These are phyloP conservation scores for Rhodotorula glutinis DNA, from an alignment of 1,284 basidiomycete genomes.

Conservation along the genomic window DNA sequence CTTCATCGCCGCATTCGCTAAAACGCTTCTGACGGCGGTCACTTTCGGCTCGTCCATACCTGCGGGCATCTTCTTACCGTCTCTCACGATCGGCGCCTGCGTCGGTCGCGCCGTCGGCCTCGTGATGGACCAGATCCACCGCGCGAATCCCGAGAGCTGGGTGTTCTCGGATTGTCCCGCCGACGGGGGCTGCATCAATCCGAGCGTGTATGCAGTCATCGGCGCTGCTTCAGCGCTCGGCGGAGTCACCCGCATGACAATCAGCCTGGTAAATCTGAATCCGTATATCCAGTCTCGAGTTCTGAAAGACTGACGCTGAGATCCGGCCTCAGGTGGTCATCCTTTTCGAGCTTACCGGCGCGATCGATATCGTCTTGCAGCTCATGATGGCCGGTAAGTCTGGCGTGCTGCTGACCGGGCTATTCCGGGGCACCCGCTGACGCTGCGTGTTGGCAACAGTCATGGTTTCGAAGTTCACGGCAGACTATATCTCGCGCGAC, in stretches of 20 bases:
- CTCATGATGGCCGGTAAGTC: slow-evolving; percentile 70
- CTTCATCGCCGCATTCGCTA: slow-evolving; percentile 58
- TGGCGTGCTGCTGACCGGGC: slow-evolving; percentile 61
- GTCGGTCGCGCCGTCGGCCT: slow-evolving; percentile 88
- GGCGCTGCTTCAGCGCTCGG: slow-evolving; percentile 76
- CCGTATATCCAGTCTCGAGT: neutral
- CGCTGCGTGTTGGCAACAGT: slow-evolving; percentile 55
- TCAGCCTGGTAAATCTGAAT: slow-evolving; percentile 54
- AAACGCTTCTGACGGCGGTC: slow-evolving; percentile 72
- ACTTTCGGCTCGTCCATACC: slow-evolving; percentile 94
- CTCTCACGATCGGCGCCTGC: slow-evolving; percentile 91
- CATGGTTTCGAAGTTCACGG: slow-evolving; percentile 71
- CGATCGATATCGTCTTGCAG: slow-evolving; percentile 87
- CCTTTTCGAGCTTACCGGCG: slow-evolving; percentile 94
- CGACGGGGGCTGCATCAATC: slow-evolving; percentile 67
- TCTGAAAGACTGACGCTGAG: neutral
- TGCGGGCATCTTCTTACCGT: slow-evolving; percentile 96
- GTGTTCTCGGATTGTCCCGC: slow-evolving; percentile 66
- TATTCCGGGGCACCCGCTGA: slow-evolving; percentile 56
- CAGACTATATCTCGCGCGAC: slow-evolving; percentile 40
- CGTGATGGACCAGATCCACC: slow-evolving; percentile 72
- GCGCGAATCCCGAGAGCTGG: slow-evolving; percentile 60
- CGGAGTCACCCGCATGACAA: slow-evolving; percentile 73
- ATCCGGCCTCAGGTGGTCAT: slow-evolving; percentile 76
- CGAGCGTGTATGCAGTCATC: slow-evolving; percentile 77